A percentile compares a stretch with the other conserved stretches of the same genome.
phyloP scores from a whole-genome alignment of 345 rosid genomes.

The Pseudoturritis turrita region DNA sequence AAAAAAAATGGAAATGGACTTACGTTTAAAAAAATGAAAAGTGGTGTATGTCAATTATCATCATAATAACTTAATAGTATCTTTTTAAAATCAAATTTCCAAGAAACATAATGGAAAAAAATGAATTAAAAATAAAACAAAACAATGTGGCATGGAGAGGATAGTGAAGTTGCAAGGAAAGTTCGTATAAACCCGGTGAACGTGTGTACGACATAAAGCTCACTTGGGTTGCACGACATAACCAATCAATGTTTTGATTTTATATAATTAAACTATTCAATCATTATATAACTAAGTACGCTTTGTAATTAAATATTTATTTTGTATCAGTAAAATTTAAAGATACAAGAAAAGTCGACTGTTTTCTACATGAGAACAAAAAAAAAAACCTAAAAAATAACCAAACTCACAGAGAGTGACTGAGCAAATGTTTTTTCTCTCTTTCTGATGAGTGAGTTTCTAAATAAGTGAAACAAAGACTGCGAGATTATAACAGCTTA shows the following conservation, averaged over 20 bases:
- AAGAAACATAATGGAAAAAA: too few relatives aligned
- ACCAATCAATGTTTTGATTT: conserved; percentile 15
- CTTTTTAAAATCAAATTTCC: too few relatives aligned
- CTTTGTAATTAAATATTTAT: background rate
- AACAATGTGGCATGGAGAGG: background rate
- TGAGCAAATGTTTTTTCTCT: background rate
- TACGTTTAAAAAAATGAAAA: too few relatives aligned
- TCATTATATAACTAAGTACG: background rate
- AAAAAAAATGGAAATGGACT: too few relatives aligned
- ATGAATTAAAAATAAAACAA: too few relatives aligned
- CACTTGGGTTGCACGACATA: conserved; percentile 29
- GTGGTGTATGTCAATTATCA: too few relatives aligned
- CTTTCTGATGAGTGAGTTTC: background rate
- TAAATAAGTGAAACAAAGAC: conserved; percentile 5
- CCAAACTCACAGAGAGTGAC: conserved; percentile 5
- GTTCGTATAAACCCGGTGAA: conserved; percentile 10
- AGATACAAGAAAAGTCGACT: background rate
- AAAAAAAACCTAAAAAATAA: background rate
- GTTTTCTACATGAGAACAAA: background rate
- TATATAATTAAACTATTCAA: background rate
- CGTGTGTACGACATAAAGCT: conserved; percentile 26
- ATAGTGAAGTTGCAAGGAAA: conserved; percentile 21
- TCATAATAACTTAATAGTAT: too few relatives aligned
- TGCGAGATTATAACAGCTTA: background rate
- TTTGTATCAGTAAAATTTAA: background rate